These are phyloP conservation scores for Moesziomyces sp. DNA, from an alignment of 1,284 basidiomycete species.

Conservation along the genomic window DNA sequence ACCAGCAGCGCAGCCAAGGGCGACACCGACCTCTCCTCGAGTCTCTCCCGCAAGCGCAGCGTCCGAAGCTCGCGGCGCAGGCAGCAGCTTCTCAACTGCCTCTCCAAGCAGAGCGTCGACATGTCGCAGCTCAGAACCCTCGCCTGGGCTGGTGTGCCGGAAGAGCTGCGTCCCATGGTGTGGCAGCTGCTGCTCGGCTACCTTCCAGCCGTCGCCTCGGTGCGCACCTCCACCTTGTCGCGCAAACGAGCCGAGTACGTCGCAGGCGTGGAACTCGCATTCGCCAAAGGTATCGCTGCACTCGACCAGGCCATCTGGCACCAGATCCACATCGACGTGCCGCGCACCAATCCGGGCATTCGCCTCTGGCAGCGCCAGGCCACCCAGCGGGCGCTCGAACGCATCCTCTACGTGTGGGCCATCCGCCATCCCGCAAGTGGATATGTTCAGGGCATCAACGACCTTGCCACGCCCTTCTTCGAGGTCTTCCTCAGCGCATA, in stretches of 20 bases:
- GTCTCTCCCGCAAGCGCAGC: slow-evolving; percentile 36
- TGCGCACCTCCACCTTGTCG: slow-evolving; percentile 79
- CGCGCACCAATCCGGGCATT: slow-evolving; percentile 66
- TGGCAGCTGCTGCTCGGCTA: slow-evolving; percentile 93
- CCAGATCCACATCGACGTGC: slow-evolving; percentile 67
- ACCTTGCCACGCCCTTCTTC: slow-evolving; percentile 67
- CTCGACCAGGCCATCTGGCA: slow-evolving; percentile 66
- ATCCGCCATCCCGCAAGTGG: slow-evolving; percentile 66
- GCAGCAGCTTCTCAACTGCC: slow-evolving; percentile 53
- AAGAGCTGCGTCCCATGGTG: slow-evolving; percentile 85
- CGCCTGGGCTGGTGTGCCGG: slow-evolving; percentile 94
- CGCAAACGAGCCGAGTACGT: slow-evolving; percentile 93
- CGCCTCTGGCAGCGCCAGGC: slow-evolving; percentile 64
- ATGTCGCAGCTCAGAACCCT: slow-evolving; percentile 82
- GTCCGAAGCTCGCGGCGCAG: slow-evolving; percentile 47
- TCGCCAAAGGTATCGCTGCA: slow-evolving; percentile 74
- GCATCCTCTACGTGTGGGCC: slow-evolving; percentile 67
- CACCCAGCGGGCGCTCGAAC: slow-evolving; percentile 64
- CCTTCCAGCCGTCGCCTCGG: slow-evolving; percentile 83
- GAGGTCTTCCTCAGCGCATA: slow-evolving; percentile 65
- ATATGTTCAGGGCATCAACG: slow-evolving; percentile 68
- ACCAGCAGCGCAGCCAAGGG: neutral
- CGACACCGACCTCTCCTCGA: neutral
- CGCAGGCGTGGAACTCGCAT: slow-evolving; percentile 89
- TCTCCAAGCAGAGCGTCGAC: slow-evolving; percentile 54